Base-by-base conservation (phyloP, 345 rosid species). In the Pistacia integerrima region DNA sequence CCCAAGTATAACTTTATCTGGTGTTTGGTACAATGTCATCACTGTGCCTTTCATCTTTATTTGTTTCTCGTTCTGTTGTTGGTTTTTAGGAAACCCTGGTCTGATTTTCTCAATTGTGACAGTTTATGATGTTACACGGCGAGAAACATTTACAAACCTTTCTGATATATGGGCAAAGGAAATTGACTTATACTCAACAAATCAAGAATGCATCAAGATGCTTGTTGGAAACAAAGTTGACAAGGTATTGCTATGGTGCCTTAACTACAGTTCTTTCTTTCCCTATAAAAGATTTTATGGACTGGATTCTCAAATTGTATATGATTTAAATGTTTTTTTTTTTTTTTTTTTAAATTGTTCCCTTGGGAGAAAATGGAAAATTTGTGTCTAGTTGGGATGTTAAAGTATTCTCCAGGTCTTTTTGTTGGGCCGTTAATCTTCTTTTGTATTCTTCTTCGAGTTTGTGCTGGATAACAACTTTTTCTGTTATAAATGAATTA, bases 171-270 rank as follows among this genome's bases (percentile, higher is more conserved):
- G 99, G 99, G 96, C 98, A 30, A 93, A 93, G 74, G 98, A 95
- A 82, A 88, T 95, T 57, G 99, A 95, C 65, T 83, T 93, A 75
- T 93, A 94, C 84, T 90, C 97, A 1, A 94, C 98, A 46, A 94
- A 90, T 80, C 97, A 90, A 81, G 97, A 94, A 52, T 95, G 97
- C 86, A 89, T 93, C 85, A 95, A 92, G 89, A 87, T 95, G 98
- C 97, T 95, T 72, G 99, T 95, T 56, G 99, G 98, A 72, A 95
- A 93, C 79, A 95, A 95, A 88, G 94, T 92, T 28, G 99, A 95
- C 75, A 92, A 93, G 97, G 96, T 95, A 83, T 71, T 48, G 20
- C 30, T 61, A 5, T 11, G 20, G 48, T 30, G 46, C 57, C 60
- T 10, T 41, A 72, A 46, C 28, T 28, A 1, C 36, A 44, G 58